Evolutionary conservation across 2,329 filamentous ascomycete genomes (phyloP).

Genomic region (Helotiales sp.): DNA sequence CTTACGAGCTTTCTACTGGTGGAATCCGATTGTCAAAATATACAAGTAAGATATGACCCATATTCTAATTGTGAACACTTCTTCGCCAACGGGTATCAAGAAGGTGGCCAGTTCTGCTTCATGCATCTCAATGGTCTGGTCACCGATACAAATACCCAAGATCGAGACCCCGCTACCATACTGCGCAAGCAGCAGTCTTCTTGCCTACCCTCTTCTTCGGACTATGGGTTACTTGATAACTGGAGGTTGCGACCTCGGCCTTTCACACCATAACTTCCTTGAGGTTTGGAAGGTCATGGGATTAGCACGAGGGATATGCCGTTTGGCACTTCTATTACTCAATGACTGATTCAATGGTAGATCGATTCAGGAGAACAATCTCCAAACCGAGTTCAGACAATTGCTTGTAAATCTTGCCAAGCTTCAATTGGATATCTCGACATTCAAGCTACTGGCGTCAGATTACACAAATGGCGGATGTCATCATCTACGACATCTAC

Average conservation of each 20-base stretch:
- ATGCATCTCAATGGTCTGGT: slow-evolving; percentile 52
- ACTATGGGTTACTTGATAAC: slow-evolving; percentile 42
- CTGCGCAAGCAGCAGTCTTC: slow-evolving; percentile 32
- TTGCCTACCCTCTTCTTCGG: slow-evolving; percentile 40
- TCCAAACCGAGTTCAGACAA: slow-evolving; percentile 1
- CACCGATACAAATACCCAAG: slow-evolving; percentile 71
- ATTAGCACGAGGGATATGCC: slow-evolving; percentile 51
- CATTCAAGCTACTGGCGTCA: slow-evolving; percentile 21
- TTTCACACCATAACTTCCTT: slow-evolving; percentile 48
- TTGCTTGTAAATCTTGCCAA: slow-evolving; percentile 24
- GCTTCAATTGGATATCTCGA: slow-evolving; percentile 30
- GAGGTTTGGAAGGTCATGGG: slow-evolving; percentile 49
- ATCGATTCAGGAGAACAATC: neutral
- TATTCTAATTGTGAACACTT: slow-evolving; percentile 6
- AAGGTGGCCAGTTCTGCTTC: slow-evolving; percentile 57
- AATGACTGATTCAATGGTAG: neutral
- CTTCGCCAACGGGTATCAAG: slow-evolving; percentile 49
- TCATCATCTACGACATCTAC: neutral
- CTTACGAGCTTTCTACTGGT: slow-evolving; percentile 73
- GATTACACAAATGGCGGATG: slow-evolving; percentile 33
- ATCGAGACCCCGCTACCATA: slow-evolving; percentile 41
- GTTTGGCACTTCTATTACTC: slow-evolving; percentile 16
- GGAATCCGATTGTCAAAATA: slow-evolving; percentile 60
- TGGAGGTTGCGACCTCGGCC: slow-evolving; percentile 39
- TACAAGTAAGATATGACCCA: slow-evolving; percentile 40